Evolutionary conservation across 106 monocot species (phyloP).

Genomic region (Gastrodia elata): DNA sequence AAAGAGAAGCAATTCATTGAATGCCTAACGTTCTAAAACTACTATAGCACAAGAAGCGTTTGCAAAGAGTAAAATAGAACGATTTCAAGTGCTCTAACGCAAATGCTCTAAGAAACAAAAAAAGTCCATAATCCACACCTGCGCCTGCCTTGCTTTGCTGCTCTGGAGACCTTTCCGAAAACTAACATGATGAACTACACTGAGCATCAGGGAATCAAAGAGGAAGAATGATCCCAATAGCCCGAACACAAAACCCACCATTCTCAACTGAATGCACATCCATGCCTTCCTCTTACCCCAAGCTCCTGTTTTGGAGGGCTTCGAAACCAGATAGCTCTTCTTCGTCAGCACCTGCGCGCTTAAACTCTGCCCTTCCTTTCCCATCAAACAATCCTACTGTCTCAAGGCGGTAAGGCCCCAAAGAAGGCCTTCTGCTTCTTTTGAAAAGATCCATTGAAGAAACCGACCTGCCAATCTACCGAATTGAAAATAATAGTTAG

Average conservation of each 20-base stretch:
- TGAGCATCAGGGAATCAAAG: slow-evolving; percentile 52
- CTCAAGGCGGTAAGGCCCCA: not conserved
- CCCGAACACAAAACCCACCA: slow-evolving; percentile 31
- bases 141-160: not conserved
- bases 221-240: slow-evolving; percentile 36
- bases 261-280: slow-evolving; percentile 35
- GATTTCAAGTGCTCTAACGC: not conserved
- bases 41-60: not conserved
- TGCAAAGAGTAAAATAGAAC: not conserved
- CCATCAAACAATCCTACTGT: slow-evolving; percentile 2
- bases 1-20: not conserved
- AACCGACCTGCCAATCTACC: not conserved
- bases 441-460: not conserved
- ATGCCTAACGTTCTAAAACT: not conserved
- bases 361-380: slow-evolving; percentile 13
- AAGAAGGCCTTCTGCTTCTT: not conserved
- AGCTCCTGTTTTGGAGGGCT: slow-evolving; percentile 5
- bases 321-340: slow-evolving; percentile 19
- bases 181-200: slow-evolving; percentile 27
- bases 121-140: not conserved
- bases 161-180: slow-evolving; percentile 5
- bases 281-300: slow-evolving; percentile 24
- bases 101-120: not conserved
- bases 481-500: not conserved
- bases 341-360: slow-evolving; percentile 7